These are phyloP conservation scores for Xylogone sp. DNA, from an alignment of 2,329 filamentous ascomycete species.

Conservation along the genomic window DNA sequence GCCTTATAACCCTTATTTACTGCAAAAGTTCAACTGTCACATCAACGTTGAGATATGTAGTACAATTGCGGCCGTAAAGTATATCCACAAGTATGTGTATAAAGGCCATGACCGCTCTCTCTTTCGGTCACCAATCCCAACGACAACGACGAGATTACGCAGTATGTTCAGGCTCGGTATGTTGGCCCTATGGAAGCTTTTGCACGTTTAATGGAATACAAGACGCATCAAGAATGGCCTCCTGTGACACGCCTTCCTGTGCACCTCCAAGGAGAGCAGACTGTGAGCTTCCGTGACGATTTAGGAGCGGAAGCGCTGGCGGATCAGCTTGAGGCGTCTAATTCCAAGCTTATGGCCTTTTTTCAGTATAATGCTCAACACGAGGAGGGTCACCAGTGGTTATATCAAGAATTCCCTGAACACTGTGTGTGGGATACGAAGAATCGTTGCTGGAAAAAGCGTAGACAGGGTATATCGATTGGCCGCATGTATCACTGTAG, in stretches of 20 bases:
- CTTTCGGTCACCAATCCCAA: constrained; percentile 1
- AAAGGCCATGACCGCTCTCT: constrained; percentile 6
- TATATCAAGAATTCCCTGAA: constrained; percentile 5
- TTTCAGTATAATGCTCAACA: constrained; percentile 3
- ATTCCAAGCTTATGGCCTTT: background rate
- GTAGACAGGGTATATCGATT: background rate
- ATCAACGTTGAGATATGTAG: constrained; percentile 11
- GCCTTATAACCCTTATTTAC: constrained; percentile 8
- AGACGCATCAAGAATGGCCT: constrained; percentile 5
- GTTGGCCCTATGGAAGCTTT: constrained; percentile 5
- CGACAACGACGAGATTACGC: constrained; percentile 8
- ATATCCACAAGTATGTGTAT: constrained; percentile 14
- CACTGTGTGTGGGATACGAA: constrained; percentile 3
- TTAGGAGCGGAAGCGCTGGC: background rate
- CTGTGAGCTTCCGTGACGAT: constrained; percentile 10
- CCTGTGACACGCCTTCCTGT: constrained; percentile 4
- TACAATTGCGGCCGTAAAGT: constrained; percentile 7
- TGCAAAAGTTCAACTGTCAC: constrained; percentile 4
- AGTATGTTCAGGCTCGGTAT: constrained; percentile 9
- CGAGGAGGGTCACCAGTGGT: background rate
- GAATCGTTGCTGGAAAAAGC: background rate
- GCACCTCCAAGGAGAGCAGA: constrained; percentile 2
- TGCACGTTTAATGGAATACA: constrained; percentile 8
- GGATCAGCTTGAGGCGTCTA: background rate
- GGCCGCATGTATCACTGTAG: constrained; percentile 6